These are phyloP conservation scores for Trypanosoma rangeli DNA, from an alignment of 208 protist genomes.

Conservation along the genomic window DNA sequence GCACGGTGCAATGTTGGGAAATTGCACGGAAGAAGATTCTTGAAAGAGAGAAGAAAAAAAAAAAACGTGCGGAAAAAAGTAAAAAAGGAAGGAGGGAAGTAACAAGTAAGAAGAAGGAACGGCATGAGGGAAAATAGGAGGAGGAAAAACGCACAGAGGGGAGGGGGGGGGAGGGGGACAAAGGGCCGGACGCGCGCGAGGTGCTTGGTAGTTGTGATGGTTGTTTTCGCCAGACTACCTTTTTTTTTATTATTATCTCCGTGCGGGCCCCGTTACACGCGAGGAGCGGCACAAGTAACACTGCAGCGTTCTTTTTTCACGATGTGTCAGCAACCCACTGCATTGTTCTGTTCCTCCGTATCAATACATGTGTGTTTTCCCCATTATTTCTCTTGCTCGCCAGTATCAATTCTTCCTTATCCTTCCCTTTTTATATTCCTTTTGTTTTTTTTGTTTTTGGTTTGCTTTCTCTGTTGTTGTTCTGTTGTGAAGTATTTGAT, in stretches of 20 bases:
- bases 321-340: background rate
- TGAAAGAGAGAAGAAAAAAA: background rate
- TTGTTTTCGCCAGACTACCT: background rate
- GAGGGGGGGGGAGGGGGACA: background rate
- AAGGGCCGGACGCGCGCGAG: too few relatives aligned
- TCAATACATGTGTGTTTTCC: background rate
- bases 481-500: too few relatives aligned
- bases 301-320: background rate
- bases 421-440: background rate
- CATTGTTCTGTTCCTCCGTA: background rate
- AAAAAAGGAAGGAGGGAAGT: background rate
- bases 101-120: background rate
- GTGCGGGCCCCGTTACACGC: background rate
- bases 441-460: background rate
- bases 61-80: background rate
- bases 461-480: slow-evolving; percentile 1
- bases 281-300: background rate
- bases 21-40: too few relatives aligned
- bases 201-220: background rate
- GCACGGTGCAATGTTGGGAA: too few relatives aligned
- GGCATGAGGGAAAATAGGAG: slow-evolving; percentile 2
- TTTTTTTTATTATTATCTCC: too few relatives aligned
- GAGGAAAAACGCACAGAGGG: background rate
- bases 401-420: background rate
- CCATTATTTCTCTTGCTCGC: background rate